Conservation (phyloP, 257 asterid species). For the Leptodermis oblonga region DNA sequence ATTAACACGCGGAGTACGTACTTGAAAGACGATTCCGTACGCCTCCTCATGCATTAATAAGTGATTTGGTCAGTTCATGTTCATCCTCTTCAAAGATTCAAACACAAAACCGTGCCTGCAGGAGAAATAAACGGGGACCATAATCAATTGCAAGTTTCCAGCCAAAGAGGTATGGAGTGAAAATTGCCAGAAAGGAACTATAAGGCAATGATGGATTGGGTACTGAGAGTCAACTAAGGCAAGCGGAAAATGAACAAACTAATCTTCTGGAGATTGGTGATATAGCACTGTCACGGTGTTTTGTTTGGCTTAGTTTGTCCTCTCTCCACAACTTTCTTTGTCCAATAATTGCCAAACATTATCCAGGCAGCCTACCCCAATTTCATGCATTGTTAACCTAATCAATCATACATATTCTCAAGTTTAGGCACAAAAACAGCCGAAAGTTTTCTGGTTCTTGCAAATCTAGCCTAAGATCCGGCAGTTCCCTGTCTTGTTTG, state of each 20-base stretch:
- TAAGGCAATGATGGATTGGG: too few species aligned
- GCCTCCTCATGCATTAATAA: background rate
- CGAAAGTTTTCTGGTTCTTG: background rate
- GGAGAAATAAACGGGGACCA: background rate
- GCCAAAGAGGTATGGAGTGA: background rate
- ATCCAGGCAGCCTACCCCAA: slow-evolving; percentile 19
- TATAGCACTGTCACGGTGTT: too few species aligned
- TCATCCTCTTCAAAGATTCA: background rate
- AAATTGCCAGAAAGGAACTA: slow-evolving; percentile 8
- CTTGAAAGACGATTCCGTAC: slow-evolving; percentile 14
- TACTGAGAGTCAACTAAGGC: slow-evolving; percentile 19
- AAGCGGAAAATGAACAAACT: slow-evolving; percentile 15
- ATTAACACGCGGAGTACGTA: too few species aligned
- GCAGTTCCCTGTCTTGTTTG: background rate
- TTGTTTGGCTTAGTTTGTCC: slow-evolving; percentile 24
- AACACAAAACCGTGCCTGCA: slow-evolving; percentile 1
- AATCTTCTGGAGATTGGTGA: slow-evolving; percentile 21
- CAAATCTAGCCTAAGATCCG: background rate
- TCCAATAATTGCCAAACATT: slow-evolving; percentile 14
- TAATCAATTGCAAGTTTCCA: too few species aligned
- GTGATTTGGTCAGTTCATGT: background rate
- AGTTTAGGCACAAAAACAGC: too few species aligned
- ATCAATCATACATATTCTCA: background rate
- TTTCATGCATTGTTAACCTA: background rate
- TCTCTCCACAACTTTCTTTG: slow-evolving; percentile 17